These are phyloP conservation scores for Aspergillus leporis DNA, from an alignment of 495 filamentous ascomycete species.

Conservation along the genomic window DNA sequence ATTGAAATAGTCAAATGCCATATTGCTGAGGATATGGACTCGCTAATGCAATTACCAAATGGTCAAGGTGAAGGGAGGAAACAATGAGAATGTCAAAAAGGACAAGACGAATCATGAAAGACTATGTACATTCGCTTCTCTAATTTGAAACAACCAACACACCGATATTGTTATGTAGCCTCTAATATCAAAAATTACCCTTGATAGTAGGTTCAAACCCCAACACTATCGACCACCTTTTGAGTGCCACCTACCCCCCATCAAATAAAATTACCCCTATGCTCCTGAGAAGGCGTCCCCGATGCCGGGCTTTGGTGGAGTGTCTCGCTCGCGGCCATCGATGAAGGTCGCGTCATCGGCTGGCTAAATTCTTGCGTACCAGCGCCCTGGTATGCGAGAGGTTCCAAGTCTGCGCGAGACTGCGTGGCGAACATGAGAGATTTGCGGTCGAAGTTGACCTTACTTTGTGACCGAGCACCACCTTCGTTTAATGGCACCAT, in stretches of 20 bases:
- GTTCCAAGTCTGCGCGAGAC: background rate
- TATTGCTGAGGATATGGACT: too few relatives aligned
- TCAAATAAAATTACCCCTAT: background rate
- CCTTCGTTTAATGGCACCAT: slow-evolving; percentile 3
- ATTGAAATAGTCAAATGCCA: too few relatives aligned
- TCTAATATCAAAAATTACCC: too few relatives aligned
- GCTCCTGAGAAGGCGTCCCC: background rate
- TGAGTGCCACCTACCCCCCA: background rate
- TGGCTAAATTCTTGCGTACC: background rate
- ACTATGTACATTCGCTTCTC: too few relatives aligned
- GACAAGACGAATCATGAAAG: too few relatives aligned
- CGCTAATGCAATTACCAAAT: too few relatives aligned
- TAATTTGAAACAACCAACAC: too few relatives aligned
- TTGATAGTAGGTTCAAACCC: too few relatives aligned
- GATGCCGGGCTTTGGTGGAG: background rate
- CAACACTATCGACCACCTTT: background rate
- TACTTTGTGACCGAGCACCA: background rate
- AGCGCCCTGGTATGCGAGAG: background rate
- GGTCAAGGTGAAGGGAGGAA: too few relatives aligned
- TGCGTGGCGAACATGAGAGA: slow-evolving; percentile 14
- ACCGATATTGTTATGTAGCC: too few relatives aligned
- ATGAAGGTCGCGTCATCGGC: slow-evolving; percentile 4
- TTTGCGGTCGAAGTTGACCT: slow-evolving; percentile 7
- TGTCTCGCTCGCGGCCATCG: slow-evolving; percentile 1
- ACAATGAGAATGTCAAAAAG: too few relatives aligned